Evolutionary conservation across 2,329 filamentous ascomycete species (phyloP).

Genomic region (Tolypocladium cylindrosporum): DNA sequence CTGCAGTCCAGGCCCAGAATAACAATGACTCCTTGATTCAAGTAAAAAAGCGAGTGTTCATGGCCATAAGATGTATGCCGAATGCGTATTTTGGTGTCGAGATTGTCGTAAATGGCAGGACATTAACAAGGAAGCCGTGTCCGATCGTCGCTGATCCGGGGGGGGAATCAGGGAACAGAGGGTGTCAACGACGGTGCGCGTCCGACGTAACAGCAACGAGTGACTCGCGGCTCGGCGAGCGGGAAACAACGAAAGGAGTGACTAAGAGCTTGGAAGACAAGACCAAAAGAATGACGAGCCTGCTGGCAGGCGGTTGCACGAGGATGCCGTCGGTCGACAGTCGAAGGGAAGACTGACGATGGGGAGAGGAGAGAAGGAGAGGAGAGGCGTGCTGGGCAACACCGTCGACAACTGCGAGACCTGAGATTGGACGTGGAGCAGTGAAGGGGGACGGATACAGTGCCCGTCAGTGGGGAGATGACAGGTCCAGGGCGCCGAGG

Average conservation of each 20-base stretch:
- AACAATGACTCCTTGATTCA: slow-evolving; percentile 2
- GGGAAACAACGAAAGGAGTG: slow-evolving; percentile 25
- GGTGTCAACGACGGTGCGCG: neutral
- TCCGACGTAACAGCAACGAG: slow-evolving; percentile 1
- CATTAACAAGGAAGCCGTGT: too few species aligned
- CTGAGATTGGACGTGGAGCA: slow-evolving; percentile 1
- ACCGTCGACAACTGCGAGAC: neutral
- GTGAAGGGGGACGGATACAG: neutral
- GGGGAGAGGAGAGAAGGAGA: slow-evolving; percentile 15
- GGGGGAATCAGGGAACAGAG: neutral
- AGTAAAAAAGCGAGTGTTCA: slow-evolving; percentile 8
- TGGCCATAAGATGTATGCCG: slow-evolving; percentile 11
- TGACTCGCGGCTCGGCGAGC: neutral
- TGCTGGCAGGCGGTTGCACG: slow-evolving; percentile 38
- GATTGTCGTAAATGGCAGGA: neutral
- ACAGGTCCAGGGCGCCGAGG: neutral
- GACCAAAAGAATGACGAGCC: slow-evolving; percentile 47
- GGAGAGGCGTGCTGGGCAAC: slow-evolving; percentile 1
- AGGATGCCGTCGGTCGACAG: slow-evolving; percentile 25
- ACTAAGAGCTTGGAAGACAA: slow-evolving; percentile 14
- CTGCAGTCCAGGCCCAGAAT: neutral
- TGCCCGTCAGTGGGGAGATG: neutral
- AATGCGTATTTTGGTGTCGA: neutral
- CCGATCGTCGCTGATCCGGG: neutral
- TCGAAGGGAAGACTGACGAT: slow-evolving; percentile 21